A percentile compares a stretch with the other conserved stretches of the same genome.
Conservation (phyloP, 495 filamentous ascomycete genomes). For the Filosporella fistucella region DNA sequence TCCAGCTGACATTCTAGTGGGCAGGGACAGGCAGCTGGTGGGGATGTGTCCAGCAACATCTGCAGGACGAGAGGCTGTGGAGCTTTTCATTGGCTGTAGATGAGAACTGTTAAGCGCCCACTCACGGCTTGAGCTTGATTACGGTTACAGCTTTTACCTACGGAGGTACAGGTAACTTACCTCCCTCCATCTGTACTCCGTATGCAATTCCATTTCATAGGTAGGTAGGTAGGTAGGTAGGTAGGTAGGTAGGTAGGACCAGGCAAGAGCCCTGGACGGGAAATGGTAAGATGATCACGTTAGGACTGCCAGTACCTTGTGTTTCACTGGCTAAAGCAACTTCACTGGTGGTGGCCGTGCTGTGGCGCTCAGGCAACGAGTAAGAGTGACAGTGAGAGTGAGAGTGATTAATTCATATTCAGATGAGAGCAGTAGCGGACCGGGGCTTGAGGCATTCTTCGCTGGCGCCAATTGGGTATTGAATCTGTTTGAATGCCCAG, state of each 20-base stretch:
- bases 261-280: background rate
- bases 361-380: background rate
- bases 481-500: too few relatives aligned
- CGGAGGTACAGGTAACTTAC: conserved; percentile 2
- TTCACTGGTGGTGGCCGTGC: too few relatives aligned
- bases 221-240: background rate
- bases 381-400: background rate
- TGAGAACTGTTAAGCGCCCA: too few relatives aligned
- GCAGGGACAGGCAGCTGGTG: too few relatives aligned
- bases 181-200: background rate
- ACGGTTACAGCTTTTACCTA: background rate
- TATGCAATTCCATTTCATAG: background rate
- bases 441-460: background rate
- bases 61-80: too few relatives aligned
- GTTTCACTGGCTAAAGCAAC: too few relatives aligned
- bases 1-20: too few relatives aligned
- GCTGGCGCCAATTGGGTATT: too few relatives aligned
- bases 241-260: background rate
- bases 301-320: background rate
- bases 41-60: too few relatives aligned
- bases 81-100: too few relatives aligned
- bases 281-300: background rate
- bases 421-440: background rate
- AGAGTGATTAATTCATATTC: background rate
- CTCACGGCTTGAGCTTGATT: background rate